phyloP scores from a whole-genome alignment of 192 early-diverging fungal species.

The Coemansia sp. region DNA sequence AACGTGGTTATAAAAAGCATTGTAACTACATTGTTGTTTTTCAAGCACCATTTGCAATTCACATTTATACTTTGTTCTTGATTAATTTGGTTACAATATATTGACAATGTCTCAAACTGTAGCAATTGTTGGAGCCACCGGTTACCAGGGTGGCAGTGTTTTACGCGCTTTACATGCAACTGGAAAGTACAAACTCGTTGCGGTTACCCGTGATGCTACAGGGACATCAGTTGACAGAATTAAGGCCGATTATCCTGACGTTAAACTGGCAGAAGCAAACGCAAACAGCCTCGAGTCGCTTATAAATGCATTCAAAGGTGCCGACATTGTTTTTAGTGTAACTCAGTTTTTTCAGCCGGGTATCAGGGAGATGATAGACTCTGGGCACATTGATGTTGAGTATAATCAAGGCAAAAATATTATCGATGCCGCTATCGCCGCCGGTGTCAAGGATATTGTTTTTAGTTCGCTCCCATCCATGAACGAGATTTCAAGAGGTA shows the following conservation, averaged over 20 bases:
- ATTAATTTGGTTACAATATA: background rate
- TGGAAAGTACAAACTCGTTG: constrained; percentile 33
- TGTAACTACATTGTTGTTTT: no score
- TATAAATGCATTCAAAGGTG: constrained; percentile 26
- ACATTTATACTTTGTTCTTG: background rate
- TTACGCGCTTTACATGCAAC: constrained; percentile 28
- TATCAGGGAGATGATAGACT: background rate
- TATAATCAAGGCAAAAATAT: constrained; percentile 38
- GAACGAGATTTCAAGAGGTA: constrained; percentile 23
- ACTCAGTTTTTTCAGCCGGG: constrained; percentile 31
- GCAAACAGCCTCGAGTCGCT: constrained; percentile 23
- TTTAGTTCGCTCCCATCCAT: constrained; percentile 35
- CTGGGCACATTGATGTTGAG: constrained; percentile 29
- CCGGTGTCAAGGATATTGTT: constrained; percentile 20
- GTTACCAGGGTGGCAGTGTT: constrained; percentile 43
- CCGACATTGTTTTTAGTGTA: constrained; percentile 33
- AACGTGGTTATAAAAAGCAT: no score
- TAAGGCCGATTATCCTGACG: constrained; percentile 23
- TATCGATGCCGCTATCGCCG: constrained; percentile 37
- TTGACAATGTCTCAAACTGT: constrained; percentile 22
- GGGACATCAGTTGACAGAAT: constrained; percentile 12
- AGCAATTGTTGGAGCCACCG: constrained; percentile 44
- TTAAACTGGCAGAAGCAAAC: constrained; percentile 26
- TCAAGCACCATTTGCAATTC: background rate
- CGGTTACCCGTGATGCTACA: constrained; percentile 23